A percentile compares a stretch with the other conserved stretches of the same genome.
Evolutionary conservation across 805 yeast genomes (phyloP).

Genomic region (Blastobotrys peoriensis): DNA sequence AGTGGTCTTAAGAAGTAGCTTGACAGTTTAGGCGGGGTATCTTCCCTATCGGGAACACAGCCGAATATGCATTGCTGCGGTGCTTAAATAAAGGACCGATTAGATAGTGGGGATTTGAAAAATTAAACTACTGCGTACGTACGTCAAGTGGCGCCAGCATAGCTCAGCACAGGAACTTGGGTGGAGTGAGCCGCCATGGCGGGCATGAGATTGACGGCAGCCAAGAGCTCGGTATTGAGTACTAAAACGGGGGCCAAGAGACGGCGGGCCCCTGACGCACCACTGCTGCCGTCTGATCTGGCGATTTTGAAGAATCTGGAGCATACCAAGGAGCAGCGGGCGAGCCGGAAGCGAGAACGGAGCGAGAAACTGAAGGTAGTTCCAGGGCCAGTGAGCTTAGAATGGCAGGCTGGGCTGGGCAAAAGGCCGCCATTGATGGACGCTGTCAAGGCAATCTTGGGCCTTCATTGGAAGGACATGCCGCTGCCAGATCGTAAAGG

Average conservation of each 20-base stretch:
- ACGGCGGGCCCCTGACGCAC: conserved; percentile 8
- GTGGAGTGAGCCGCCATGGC: no score
- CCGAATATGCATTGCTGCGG: no score
- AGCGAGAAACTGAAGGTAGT: conserved; percentile 15
- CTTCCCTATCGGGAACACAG: no score
- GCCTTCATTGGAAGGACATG: conserved; percentile 28
- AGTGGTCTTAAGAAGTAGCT: no score
- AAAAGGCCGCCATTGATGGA: conserved; percentile 9
- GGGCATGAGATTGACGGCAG: conserved; percentile 15
- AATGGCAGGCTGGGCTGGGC: conserved; percentile 16
- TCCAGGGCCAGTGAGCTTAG: conserved; percentile 14
- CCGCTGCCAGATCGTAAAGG: conserved; percentile 22
- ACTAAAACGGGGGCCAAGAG: conserved; percentile 3
- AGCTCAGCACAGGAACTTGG: no score
- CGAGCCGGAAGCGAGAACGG: conserved; percentile 10
- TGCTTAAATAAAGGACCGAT: no score
- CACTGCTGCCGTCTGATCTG: conserved; percentile 19
- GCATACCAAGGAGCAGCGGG: conserved; percentile 16
- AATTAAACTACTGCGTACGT: no score
- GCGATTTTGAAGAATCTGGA: conserved; percentile 19
- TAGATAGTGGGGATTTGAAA: no score
- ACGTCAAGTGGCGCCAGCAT: no score
- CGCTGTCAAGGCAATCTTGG: conserved; percentile 23
- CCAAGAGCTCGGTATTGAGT: conserved; percentile 8
- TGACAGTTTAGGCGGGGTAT: no score